These are phyloP conservation scores for Thielaviopsis euricoi DNA, from an alignment of 2,329 filamentous ascomycete genomes.

Conservation along the genomic window DNA sequence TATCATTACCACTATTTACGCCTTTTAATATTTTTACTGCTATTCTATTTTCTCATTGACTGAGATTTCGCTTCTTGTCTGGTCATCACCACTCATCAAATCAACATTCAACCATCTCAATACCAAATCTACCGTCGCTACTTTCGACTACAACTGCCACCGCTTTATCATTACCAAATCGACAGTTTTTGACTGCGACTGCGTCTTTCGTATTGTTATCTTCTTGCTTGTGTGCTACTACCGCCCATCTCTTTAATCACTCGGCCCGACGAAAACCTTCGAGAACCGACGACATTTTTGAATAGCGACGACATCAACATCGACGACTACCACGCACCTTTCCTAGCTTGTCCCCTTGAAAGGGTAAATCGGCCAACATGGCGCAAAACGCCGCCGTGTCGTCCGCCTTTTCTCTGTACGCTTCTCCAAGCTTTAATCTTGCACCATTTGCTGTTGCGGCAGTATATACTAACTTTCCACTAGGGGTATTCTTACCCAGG, in stretches of 20 bases:
- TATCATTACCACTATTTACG: not conserved
- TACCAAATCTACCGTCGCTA: too few relatives aligned
- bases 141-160: not conserved
- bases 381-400: not conserved
- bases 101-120: constrained; percentile 9
- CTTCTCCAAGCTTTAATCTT: constrained; percentile 28
- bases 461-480: constrained; percentile 30
- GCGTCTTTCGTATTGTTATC: not conserved
- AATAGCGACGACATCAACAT: not conserved
- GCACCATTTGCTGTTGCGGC: constrained; percentile 25
- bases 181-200: not conserved
- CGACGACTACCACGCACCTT: not conserved
- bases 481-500: constrained; percentile 40
- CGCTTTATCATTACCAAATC: not conserved
- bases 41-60: constrained; percentile 27
- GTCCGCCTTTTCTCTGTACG: constrained; percentile 12
- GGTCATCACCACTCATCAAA: constrained; percentile 16
- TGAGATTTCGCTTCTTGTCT: constrained; percentile 25
- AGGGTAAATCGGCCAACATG: constrained; percentile 3
- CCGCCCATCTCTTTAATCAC: not conserved
- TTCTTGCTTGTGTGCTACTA: not conserved
- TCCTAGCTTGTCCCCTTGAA: not conserved
- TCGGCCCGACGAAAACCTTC: not conserved
- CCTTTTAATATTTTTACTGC: constrained; percentile 18
- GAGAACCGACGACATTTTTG: not conserved